phyloP scores from a whole-genome alignment of 2,329 filamentous ascomycete genomes.

The Penicillium sp. region DNA sequence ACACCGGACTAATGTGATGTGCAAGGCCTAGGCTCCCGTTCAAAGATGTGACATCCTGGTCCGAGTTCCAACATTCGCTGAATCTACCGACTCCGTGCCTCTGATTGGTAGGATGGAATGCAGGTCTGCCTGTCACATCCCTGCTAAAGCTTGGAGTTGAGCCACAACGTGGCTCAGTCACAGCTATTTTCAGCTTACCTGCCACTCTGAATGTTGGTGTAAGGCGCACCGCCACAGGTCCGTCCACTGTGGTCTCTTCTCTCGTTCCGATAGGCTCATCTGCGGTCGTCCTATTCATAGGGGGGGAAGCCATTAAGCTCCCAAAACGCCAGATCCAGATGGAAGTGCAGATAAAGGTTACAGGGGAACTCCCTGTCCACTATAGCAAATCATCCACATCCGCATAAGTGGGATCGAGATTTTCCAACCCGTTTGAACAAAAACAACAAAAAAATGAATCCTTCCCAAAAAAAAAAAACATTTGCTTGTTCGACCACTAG shows the following conservation, averaged over 20 bases:
- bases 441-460: background rate
- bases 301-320: background rate
- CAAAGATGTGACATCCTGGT: background rate
- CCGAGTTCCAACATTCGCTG: background rate
- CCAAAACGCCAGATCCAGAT: slow-evolving; percentile 1
- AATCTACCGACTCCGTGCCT: background rate
- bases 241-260: background rate
- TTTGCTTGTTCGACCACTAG: background rate
- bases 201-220: background rate
- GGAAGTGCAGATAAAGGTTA: background rate
- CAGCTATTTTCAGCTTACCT: slow-evolving; percentile 1
- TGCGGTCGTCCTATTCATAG: background rate
- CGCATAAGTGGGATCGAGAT: background rate
- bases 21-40: background rate
- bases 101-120: background rate
- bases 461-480: background rate
- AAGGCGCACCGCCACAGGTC: background rate
- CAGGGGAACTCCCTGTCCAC: background rate
- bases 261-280: background rate
- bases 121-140: slow-evolving; percentile 4
- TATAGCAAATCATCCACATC: background rate
- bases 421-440: background rate
- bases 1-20: background rate
- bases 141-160: background rate
- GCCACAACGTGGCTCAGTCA: slow-evolving; percentile 19